phyloP scores from a whole-genome alignment of 1,284 basidiomycete species.

The Singerocomus inundabilis region DNA sequence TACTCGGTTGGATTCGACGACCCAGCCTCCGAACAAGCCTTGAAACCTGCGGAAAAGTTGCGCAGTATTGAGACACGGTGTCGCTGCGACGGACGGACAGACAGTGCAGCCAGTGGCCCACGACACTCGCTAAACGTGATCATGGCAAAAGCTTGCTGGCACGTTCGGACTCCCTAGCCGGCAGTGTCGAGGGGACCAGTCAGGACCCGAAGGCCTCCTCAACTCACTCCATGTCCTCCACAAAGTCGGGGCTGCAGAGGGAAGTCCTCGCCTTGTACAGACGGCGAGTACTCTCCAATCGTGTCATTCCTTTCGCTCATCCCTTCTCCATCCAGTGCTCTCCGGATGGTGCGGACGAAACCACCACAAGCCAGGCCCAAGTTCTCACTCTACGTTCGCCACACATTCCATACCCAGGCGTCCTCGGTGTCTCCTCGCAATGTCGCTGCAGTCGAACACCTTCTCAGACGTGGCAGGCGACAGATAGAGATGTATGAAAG shows the following conservation, averaged over 20 bases:
- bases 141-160: constrained; percentile 15
- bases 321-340: constrained; percentile 52
- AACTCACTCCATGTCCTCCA: constrained; percentile 21
- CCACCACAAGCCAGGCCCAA: constrained; percentile 54
- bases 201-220: constrained; percentile 9
- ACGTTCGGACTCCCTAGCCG: constrained; percentile 13
- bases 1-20: constrained; percentile 51
- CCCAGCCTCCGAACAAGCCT: constrained; percentile 19
- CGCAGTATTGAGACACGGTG: constrained; percentile 6
- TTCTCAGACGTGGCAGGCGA: constrained; percentile 60
- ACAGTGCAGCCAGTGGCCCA: constrained; percentile 6
- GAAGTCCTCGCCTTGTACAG: constrained; percentile 73
- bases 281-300: constrained; percentile 41
- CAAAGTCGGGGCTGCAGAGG: constrained; percentile 63
- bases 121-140: constrained; percentile 16
- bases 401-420: constrained; percentile 65
- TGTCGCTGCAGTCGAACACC: constrained; percentile 67
- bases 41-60: constrained; percentile 13
- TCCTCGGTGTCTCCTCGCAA: constrained; percentile 58
- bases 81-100: constrained; percentile 8
- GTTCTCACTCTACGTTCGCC: constrained; percentile 65
- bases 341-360: constrained; percentile 71
- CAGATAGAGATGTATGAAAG: constrained; percentile 71
- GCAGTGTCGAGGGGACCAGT: constrained; percentile 22
- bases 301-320: constrained; percentile 4